These are phyloP conservation scores for Pyrenula aspistea DNA, from an alignment of 495 filamentous ascomycete species.

Conservation along the genomic window DNA sequence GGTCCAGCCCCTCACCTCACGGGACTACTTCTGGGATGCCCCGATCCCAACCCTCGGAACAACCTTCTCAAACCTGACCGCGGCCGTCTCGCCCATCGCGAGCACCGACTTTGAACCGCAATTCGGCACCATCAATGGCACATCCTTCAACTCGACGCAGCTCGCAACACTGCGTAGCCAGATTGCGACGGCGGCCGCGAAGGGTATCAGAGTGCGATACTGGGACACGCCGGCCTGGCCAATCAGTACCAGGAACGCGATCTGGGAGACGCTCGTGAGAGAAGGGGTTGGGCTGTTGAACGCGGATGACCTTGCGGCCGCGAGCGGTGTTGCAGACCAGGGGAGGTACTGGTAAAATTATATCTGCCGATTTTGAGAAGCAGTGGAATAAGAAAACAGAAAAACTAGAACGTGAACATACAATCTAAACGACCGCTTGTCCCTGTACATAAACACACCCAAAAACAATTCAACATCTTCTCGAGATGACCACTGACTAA, in stretches of 20 bases:
- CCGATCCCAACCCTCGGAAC: conserved; percentile 36
- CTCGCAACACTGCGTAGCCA: conserved; percentile 18
- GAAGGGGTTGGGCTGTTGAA: conserved; percentile 24
- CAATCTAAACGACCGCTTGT: no score
- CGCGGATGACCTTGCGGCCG: conserved; percentile 25
- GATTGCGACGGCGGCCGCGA: conserved; percentile 20
- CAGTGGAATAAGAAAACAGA: no score
- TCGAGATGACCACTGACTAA: no score
- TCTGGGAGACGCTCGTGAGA: conserved; percentile 20
- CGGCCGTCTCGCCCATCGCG: conserved; percentile 37
- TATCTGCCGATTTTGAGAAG: no score
- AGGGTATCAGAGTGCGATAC: conserved; percentile 21
- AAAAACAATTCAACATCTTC: no score
- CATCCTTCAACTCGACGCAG: conserved; percentile 11
- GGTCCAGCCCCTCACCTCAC: conserved; percentile 32
- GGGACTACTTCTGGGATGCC: conserved; percentile 54
- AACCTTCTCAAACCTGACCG: conserved; percentile 28
- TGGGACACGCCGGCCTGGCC: conserved; percentile 25
- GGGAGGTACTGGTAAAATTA: neutral
- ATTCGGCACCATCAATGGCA: conserved; percentile 24
- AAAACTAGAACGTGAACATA: no score
- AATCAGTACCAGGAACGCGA: conserved; percentile 19
- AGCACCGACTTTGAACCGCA: conserved; percentile 29
- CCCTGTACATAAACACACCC: no score
- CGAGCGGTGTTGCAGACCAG: conserved; percentile 16